Evolutionary conservation across 208 protist genomes (phyloP).

Genomic region (Leptomonas seymouri): DNA sequence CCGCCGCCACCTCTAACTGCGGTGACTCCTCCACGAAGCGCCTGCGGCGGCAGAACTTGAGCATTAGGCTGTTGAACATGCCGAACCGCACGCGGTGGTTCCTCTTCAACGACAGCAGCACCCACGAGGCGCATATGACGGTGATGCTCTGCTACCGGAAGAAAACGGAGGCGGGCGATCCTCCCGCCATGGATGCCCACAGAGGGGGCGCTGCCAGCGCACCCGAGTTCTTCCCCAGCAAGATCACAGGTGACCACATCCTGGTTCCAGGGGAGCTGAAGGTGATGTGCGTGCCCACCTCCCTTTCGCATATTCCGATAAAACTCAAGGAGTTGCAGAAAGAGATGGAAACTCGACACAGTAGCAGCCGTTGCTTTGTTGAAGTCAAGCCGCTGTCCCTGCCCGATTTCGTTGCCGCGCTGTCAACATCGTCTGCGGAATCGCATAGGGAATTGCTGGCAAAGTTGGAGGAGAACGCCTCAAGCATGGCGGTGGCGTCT

Average conservation of each 20-base stretch:
- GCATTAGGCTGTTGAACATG: conserved; percentile 25
- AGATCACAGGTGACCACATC: not conserved
- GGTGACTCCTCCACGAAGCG: conserved; percentile 14
- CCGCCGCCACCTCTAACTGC: not conserved
- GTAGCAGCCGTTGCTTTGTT: conserved; percentile 33
- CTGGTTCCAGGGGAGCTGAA: conserved; percentile 15
- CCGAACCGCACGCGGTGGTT: conserved; percentile 42
- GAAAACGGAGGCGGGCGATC: not conserved
- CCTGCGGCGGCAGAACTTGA: conserved; percentile 27
- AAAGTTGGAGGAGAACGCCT: conserved; percentile 8
- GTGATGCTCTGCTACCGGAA: conserved; percentile 34
- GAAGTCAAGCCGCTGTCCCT: conserved; percentile 22
- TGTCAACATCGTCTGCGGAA: conserved; percentile 11
- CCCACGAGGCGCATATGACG: conserved; percentile 52
- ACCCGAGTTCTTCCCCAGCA: conserved; percentile 3
- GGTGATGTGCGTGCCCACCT: conserved; percentile 32
- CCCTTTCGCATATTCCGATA: conserved; percentile 14
- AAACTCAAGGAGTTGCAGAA: conserved; percentile 16
- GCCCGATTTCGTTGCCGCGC: not conserved
- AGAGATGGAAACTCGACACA: conserved; percentile 12
- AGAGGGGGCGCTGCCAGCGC: not conserved
- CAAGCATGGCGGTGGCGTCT: conserved; percentile 11
- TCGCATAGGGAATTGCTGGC: conserved; percentile 15
- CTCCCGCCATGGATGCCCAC: not conserved
- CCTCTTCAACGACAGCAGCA: conserved; percentile 68